phyloP scores from a whole-genome alignment of 2,329 filamentous ascomycete genomes.

The Penicillium palitans region DNA sequence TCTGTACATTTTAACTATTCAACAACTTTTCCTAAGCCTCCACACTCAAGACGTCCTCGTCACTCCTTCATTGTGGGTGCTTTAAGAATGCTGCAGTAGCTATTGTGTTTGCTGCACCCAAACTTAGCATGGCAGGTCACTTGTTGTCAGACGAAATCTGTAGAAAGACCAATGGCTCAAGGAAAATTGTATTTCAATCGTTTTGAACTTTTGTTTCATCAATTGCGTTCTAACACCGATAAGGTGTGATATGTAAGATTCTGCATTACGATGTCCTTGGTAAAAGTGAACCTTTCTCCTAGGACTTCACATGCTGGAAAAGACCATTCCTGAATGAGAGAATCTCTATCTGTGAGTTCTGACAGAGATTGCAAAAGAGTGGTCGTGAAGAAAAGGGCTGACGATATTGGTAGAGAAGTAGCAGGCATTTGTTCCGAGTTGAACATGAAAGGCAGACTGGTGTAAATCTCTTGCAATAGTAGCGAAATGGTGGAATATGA shows the following conservation, averaged over 20 bases:
- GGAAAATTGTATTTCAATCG: no score
- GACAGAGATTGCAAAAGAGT: neutral
- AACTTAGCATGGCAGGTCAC: neutral
- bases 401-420: neutral
- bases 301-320: neutral
- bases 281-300: neutral
- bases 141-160: neutral
- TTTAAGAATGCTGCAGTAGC: neutral
- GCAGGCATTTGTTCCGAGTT: neutral
- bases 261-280: neutral
- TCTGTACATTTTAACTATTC: no score
- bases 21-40: no score
- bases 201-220: no score
- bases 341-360: neutral
- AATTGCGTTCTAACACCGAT: neutral
- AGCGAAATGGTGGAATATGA: neutral
- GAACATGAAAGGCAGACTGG: slow-evolving; percentile 3
- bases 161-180: no score
- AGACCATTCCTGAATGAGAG: neutral
- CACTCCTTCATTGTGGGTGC: neutral
- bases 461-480: neutral
- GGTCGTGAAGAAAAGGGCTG: neutral
- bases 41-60: no score
- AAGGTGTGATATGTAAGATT: neutral
- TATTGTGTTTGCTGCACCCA: no score